Evolutionary conservation across 768 basidiomycete species (phyloP), one percentile per base, ranked within the genome.

Genomic region (Epithele typhae): DNA sequence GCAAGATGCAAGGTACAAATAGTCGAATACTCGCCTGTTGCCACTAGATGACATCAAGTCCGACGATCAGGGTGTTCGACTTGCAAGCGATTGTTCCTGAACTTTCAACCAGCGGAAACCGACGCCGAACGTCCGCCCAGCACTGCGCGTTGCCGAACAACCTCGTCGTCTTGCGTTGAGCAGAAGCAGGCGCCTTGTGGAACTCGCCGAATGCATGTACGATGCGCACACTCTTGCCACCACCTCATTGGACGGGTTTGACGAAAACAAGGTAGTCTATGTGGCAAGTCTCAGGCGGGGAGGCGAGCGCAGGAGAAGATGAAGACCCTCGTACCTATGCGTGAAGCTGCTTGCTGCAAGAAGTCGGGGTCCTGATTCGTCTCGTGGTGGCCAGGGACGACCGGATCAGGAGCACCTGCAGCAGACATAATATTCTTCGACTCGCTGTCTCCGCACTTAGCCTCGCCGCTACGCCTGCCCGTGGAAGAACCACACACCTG

Each of bases 41-140:
- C 92, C 92, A 95, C 66, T 95, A 87, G 7, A 97, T 93, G 5
- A 97, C 81, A 59, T 97, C 93, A 21, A 92, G 73, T 1, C 92
- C 91, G 1, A 93, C 95, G 41, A 96, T 81, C 85, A 94, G 92
- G 92, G 62, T 94, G 92, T 57, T 94, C 90, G 25, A 91, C 88
- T 66, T 92, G 90, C 35, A 91, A 61, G 27, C 88, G 76, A 10
- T 88, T 90, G 56, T 91, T 91, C 88, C 87, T 89, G 34, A 8
- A 3, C 96, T 92, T 60, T 97, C 94, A 23, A 97, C 82, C 61
- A 95, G 93, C 50, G 93, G 76, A 14, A 93, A 92, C 14, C 79
- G 80, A 53, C 82, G 76, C 42, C 96, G 83, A 57, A 87, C 96
- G 57, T 88, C 87, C 73, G 96, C 93, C 78, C 11, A 95, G 69